These are phyloP conservation scores for Ramaria rubella DNA, from an alignment of 768 basidiomycete species.

Conservation along the genomic window DNA sequence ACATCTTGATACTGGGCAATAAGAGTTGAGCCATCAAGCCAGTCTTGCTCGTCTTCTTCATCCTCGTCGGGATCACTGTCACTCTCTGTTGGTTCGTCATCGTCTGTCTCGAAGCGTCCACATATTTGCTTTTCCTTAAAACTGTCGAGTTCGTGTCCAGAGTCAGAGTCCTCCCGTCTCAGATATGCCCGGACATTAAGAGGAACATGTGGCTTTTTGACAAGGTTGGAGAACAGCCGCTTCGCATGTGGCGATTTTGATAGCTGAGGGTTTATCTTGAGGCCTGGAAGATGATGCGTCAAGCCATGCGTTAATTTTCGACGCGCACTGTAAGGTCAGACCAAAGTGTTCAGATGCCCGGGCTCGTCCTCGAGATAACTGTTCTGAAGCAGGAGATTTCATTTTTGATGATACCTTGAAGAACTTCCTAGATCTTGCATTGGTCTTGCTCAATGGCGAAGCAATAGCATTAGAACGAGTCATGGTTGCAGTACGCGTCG, in stretches of 20 bases:
- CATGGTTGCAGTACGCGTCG: neutral
- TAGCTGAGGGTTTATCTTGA: neutral
- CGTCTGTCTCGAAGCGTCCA: neutral
- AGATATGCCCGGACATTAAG: neutral
- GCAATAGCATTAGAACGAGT: neutral
- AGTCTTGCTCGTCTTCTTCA: neutral
- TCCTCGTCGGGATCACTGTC: neutral
- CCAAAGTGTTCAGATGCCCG: neutral
- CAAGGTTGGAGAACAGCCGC: neutral
- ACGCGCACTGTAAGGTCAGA: neutral
- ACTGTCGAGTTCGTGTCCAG: neutral
- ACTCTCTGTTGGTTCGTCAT: neutral
- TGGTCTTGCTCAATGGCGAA: neutral
- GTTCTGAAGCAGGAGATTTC: neutral
- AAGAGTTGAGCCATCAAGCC: constrained; percentile 4
- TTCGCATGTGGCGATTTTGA: neutral
- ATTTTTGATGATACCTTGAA: neutral
- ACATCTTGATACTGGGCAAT: constrained; percentile 7
- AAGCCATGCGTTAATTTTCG: neutral
- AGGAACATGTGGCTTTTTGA: neutral
- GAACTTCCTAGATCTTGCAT: neutral
- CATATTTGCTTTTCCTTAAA: neutral
- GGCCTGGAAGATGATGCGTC: neutral
- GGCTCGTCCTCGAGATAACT: neutral
- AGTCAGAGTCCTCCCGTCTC: neutral